Percentiles rank a stretch among this genome's conserved stretches.
Conservation (phyloP, 2,329 filamentous ascomycete species). For the Fusarium lyarnte region DNA sequence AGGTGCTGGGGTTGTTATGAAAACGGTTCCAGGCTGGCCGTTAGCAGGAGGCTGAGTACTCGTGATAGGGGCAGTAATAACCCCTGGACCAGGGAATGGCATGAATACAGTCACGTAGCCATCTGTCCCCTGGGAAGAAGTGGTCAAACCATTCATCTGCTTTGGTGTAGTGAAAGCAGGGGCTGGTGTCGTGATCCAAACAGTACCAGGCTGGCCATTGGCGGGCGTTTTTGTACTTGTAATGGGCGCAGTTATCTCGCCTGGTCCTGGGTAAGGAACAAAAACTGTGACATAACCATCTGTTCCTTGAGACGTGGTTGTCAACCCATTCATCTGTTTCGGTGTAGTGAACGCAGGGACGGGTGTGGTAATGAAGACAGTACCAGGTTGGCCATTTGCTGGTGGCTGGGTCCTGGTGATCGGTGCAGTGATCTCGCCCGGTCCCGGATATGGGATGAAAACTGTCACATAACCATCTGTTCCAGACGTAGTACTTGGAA, state of each 20-base stretch:
- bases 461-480: slow-evolving; percentile 24
- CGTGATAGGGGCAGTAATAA: slow-evolving; percentile 11
- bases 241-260: slow-evolving; percentile 7
- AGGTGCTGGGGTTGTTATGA: slow-evolving; percentile 9
- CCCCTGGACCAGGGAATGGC: slow-evolving; percentile 4
- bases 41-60: neutral
- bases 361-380: slow-evolving; percentile 16
- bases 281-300: slow-evolving; percentile 22
- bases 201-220: slow-evolving; percentile 9
- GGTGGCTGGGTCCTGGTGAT: slow-evolving; percentile 16
- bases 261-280: neutral
- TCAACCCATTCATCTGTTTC: slow-evolving; percentile 1
- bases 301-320: neutral
- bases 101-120: slow-evolving; percentile 18
- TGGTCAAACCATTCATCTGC: neutral
- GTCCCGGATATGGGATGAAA: slow-evolving; percentile 18
- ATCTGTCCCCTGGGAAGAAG: slow-evolving; percentile 1
- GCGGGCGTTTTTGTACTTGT: slow-evolving; percentile 5
- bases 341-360: slow-evolving; percentile 3
- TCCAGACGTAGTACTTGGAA: slow-evolving; percentile 18
- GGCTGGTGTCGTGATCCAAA: slow-evolving; percentile 7
- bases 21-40: slow-evolving; percentile 16
- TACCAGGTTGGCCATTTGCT: slow-evolving; percentile 5
- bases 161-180: neutral
- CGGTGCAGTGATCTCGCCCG: slow-evolving; percentile 18